Evolutionary conservation across 768 basidiomycete genomes (phyloP).

Genomic region (Podaxis sp.): DNA sequence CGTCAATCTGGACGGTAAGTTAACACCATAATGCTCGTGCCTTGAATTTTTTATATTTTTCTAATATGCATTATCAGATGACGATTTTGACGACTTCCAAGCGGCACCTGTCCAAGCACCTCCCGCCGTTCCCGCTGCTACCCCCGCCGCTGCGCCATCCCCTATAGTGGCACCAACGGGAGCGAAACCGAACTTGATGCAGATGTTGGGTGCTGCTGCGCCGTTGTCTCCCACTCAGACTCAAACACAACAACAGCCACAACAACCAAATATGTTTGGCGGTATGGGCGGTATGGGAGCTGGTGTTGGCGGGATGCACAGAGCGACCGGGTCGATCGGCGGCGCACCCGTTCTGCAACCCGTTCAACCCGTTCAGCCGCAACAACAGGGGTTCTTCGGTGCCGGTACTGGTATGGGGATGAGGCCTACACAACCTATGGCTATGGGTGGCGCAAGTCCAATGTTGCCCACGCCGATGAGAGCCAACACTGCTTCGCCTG

Average conservation of each 20-base stretch:
- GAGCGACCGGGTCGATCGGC: constrained; percentile 22
- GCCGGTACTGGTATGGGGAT: constrained; percentile 19
- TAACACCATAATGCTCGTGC: neutral
- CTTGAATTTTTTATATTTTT: constrained; percentile 8
- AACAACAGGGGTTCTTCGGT: constrained; percentile 30
- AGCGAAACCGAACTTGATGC: constrained; percentile 45
- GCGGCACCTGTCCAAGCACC: constrained; percentile 52
- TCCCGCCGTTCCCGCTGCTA: constrained; percentile 28
- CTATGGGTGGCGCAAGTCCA: constrained; percentile 1
- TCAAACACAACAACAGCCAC: constrained; percentile 30
- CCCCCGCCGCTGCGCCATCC: constrained; percentile 35
- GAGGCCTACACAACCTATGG: constrained; percentile 27
- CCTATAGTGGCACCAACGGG: constrained; percentile 22
- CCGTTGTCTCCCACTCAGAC: constrained; percentile 27
- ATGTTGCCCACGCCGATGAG: constrained; percentile 18
- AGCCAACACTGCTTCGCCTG: constrained; percentile 25
- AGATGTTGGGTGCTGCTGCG: constrained; percentile 37
- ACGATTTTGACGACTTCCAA: constrained; percentile 88
- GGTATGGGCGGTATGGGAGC: constrained; percentile 26
- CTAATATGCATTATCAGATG: constrained; percentile 39
- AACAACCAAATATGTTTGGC: constrained; percentile 20
- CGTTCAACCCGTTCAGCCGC: constrained; percentile 31
- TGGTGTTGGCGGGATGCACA: constrained; percentile 20
- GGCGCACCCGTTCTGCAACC: constrained; percentile 23
- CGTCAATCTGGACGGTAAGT: constrained; percentile 42